phyloP scores from a whole-genome alignment of 1,284 basidiomycete genomes.

The Butyriboletus appendiculatus region DNA sequence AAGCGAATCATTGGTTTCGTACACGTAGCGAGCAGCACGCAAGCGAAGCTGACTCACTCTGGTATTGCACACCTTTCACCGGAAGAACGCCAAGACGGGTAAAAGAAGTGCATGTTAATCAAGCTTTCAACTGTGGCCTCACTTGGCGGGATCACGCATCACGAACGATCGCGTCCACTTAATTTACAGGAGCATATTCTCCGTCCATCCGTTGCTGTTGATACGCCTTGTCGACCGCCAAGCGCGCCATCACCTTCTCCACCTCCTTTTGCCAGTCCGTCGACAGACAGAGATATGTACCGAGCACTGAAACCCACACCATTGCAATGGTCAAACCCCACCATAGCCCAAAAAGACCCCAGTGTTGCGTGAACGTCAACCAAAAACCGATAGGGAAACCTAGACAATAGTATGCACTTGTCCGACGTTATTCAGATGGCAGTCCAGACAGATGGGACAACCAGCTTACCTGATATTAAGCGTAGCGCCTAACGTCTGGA shows the following conservation, averaged over 20 bases:
- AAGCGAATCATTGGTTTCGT: too few species aligned
- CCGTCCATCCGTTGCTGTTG: conserved; percentile 10
- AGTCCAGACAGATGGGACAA: background rate
- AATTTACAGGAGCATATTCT: conserved; percentile 6
- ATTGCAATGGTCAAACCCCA: conserved; percentile 64
- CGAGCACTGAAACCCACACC: conserved; percentile 50
- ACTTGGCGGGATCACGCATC: background rate
- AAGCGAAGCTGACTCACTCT: conserved; percentile 45
- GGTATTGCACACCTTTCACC: background rate
- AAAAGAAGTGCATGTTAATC: background rate
- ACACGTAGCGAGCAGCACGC: background rate
- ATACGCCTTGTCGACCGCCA: conserved; percentile 38
- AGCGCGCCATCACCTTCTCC: conserved; percentile 52
- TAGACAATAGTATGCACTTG: conserved; percentile 66
- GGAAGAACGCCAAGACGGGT: background rate
- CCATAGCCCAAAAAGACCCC: conserved; percentile 65
- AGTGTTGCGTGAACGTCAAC: conserved; percentile 55
- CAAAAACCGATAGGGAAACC: conserved; percentile 68
- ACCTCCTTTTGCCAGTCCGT: conserved; percentile 70
- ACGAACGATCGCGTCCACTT: background rate
- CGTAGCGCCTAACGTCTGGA: conserved; percentile 59
- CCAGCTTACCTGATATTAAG: conserved; percentile 58
- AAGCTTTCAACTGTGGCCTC: background rate
- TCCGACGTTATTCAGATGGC: background rate
- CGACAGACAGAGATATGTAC: conserved; percentile 49